These are phyloP conservation scores for Mimosa pudica DNA, from an alignment of 306 rosid species.

Conservation along the genomic window DNA sequence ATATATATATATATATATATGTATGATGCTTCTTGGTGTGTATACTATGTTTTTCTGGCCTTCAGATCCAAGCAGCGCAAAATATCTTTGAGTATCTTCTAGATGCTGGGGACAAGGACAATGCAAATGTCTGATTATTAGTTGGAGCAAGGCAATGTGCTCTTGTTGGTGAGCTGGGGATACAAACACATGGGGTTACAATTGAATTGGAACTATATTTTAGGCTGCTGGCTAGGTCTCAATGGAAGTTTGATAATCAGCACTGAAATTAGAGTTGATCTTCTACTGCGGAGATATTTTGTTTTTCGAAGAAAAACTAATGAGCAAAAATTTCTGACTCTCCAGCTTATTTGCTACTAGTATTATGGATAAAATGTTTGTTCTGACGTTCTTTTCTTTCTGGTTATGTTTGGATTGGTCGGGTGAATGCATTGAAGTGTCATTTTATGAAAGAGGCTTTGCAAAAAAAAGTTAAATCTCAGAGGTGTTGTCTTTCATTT, in stretches of 20 bases:
- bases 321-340: slow-evolving; percentile 6
- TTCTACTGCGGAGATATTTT: slow-evolving; percentile 20
- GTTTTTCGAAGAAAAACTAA: slow-evolving; percentile 11
- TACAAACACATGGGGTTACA: slow-evolving; percentile 96
- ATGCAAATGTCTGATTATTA: slow-evolving; percentile 46
- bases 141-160: slow-evolving; percentile 70
- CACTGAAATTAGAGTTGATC: slow-evolving; percentile 68
- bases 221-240: slow-evolving; percentile 79
- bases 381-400: neutral
- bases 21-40: slow-evolving; percentile 9
- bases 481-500: slow-evolving; percentile 21
- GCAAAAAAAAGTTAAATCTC: slow-evolving; percentile 7
- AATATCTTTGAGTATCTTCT: slow-evolving; percentile 87
- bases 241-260: slow-evolving; percentile 75
- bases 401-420: slow-evolving; percentile 14
- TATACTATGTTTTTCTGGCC: slow-evolving; percentile 41
- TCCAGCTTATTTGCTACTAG: slow-evolving; percentile 14
- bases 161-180: slow-evolving; percentile 88
- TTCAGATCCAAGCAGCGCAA: slow-evolving; percentile 96
- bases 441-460: slow-evolving; percentile 27
- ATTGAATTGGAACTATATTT: slow-evolving; percentile 82
- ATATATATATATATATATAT: slow-evolving; percentile 25
- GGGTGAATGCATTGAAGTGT: neutral
- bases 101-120: slow-evolving; percentile 73
- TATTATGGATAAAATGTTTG: neutral